phyloP scores from a whole-genome alignment of 2,329 filamentous ascomycete species.

The Pseudonectria buxi region DNA sequence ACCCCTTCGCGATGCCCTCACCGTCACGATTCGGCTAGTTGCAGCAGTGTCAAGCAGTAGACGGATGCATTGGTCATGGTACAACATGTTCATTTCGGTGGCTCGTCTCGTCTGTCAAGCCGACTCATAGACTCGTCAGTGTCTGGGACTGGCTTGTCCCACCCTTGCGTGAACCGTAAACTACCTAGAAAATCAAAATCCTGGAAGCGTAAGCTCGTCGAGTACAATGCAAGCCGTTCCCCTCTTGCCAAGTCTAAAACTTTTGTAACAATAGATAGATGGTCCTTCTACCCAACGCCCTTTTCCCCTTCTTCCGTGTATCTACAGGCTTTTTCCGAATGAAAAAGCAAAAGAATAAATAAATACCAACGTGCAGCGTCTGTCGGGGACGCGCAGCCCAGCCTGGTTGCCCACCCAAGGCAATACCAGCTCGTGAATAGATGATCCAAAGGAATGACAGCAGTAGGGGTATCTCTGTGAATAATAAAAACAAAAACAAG shows the following conservation, averaged over 20 bases:
- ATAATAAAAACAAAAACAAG: conserved; percentile 5
- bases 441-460: conserved; percentile 16
- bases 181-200: conserved; percentile 1
- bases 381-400: background rate
- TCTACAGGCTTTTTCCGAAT: conserved; percentile 17
- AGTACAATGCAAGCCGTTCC: conserved; percentile 10
- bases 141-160: background rate
- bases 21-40: too few species aligned
- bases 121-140: too few species aligned
- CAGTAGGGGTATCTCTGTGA: conserved; percentile 23
- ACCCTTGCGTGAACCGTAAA: too few species aligned
- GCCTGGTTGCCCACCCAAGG: too few species aligned
- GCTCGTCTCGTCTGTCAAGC: too few species aligned
- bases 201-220: conserved; percentile 13
- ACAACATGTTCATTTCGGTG: too few species aligned
- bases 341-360: conserved; percentile 15
- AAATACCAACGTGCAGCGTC: conserved; percentile 10
- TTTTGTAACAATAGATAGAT: conserved; percentile 15
- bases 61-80: too few species aligned
- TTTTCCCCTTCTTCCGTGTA: conserved; percentile 7
- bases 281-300: conserved; percentile 16
- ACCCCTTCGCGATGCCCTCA: too few species aligned
- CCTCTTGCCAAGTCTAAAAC: conserved; percentile 17
- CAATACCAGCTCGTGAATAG: too few species aligned
- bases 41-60: too few species aligned